Percentiles rank a stretch among this genome's conserved stretches.
Evolutionary conservation across 2,329 filamentous ascomycete genomes (phyloP).

Genomic region (Colletotrichum liriopes): DNA sequence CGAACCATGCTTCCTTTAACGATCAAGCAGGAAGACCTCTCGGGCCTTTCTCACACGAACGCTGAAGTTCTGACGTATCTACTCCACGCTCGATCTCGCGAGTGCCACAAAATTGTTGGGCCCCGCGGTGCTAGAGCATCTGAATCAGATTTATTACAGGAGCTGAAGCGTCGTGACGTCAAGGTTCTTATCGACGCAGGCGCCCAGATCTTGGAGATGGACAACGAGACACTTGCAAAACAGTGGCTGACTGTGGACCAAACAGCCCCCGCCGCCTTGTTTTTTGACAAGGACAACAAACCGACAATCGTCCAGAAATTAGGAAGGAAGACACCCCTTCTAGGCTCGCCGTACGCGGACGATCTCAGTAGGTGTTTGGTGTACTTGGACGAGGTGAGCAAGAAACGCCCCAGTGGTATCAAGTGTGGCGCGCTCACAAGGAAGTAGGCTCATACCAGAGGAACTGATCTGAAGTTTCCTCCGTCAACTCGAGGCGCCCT

Average conservation of each 20-base stretch:
- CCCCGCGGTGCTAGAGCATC: conserved; percentile 50
- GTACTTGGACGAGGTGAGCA: conserved; percentile 68
- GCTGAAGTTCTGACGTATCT: conserved; percentile 75
- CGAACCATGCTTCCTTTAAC: conserved; percentile 72
- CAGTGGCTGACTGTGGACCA: conserved; percentile 66
- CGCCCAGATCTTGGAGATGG: conserved; percentile 75
- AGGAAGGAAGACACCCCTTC: conserved; percentile 58
- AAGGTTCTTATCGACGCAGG: conserved; percentile 76
- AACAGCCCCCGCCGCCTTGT: conserved; percentile 66
- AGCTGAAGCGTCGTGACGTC: conserved; percentile 57
- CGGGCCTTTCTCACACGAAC: conserved; percentile 71
- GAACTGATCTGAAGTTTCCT: conserved; percentile 73
- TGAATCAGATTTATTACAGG: conserved; percentile 61
- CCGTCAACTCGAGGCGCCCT: conserved; percentile 63
- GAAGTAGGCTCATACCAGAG: conserved; percentile 68
- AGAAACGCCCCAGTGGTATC: too few species aligned
- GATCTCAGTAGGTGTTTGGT: conserved; percentile 68
- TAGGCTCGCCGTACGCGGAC: conserved; percentile 69
- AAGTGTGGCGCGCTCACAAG: not conserved
- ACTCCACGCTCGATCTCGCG: conserved; percentile 65
- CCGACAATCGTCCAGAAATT: conserved; percentile 60
- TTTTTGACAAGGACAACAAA: conserved; percentile 64
- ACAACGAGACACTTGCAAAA: conserved; percentile 65
- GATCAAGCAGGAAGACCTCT: conserved; percentile 74
- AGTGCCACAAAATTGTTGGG: conserved; percentile 56